Evolutionary conservation across 2,329 filamentous ascomycete species (phyloP).

Genomic region (Claviceps paspali): DNA sequence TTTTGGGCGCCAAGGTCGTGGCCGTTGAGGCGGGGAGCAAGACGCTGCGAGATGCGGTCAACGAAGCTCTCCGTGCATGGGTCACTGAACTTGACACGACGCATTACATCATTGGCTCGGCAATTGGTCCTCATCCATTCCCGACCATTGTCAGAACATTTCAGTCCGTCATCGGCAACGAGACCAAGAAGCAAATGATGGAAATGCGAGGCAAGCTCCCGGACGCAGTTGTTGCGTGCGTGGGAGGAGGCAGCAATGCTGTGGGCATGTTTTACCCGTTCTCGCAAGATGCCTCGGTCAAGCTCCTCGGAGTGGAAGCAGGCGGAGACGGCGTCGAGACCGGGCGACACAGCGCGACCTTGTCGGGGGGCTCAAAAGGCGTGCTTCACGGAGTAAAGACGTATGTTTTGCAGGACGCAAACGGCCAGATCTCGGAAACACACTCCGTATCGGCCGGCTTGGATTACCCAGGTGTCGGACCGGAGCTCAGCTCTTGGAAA

Average conservation of each 20-base stretch:
- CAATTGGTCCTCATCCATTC: conserved; percentile 95
- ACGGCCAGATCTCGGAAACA: conserved; percentile 88
- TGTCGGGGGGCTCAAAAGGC: conserved; percentile 74
- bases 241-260: conserved; percentile 89
- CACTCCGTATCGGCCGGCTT: conserved; percentile 94
- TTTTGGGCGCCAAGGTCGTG: conserved; percentile 83
- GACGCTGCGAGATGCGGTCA: conserved; percentile 76
- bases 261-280: conserved; percentile 99
- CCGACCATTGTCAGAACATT: conserved; percentile 95
- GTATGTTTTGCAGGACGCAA: conserved; percentile 81
- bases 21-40: conserved; percentile 82
- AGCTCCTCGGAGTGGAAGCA: conserved; percentile 85
- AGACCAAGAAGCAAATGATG: conserved; percentile 86
- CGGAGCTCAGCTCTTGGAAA: conserved; percentile 87
- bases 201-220: conserved; percentile 76
- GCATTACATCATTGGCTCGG: conserved; percentile 96
- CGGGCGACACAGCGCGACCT: conserved; percentile 68
- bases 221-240: conserved; percentile 90
- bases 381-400: conserved; percentile 93
- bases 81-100: conserved; percentile 84
- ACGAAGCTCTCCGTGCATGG: conserved; percentile 90
- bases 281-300: conserved; percentile 67
- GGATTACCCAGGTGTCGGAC: conserved; percentile 93
- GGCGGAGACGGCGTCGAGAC: conserved; percentile 89
- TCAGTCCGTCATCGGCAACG: conserved; percentile 89